phyloP scores from a whole-genome alignment of 805 yeast species.

The Wickerhamiella galacta region DNA sequence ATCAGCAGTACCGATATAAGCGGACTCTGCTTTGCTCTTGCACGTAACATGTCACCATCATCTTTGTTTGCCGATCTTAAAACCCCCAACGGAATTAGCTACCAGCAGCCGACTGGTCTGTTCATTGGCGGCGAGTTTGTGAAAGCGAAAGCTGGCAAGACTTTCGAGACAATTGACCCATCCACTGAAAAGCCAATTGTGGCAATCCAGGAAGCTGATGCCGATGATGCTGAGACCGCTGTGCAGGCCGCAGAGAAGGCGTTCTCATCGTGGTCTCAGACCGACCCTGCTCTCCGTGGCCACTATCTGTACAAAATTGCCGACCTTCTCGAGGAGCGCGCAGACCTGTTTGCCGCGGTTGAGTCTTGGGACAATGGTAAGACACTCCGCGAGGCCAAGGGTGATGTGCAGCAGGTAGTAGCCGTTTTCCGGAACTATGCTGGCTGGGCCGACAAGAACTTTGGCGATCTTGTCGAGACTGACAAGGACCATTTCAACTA shows the following conservation, averaged over 20 bases:
- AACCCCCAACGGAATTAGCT: constrained; percentile 33
- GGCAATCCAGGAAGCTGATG: constrained; percentile 56
- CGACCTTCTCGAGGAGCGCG: constrained; percentile 53
- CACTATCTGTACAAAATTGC: constrained; percentile 53
- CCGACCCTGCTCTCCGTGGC: constrained; percentile 55
- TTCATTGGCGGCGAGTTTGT: constrained; percentile 54
- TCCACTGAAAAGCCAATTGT: constrained; percentile 58
- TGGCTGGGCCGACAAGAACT: constrained; percentile 80
- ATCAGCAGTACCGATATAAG: no score
- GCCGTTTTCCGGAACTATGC: constrained; percentile 68
- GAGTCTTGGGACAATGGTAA: constrained; percentile 88
- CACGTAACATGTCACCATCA: no score
- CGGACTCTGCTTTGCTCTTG: no score
- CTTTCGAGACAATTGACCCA: constrained; percentile 49
- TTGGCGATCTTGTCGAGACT: constrained; percentile 61
- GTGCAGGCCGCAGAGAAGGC: constrained; percentile 75
- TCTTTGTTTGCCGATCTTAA: constrained; percentile 9
- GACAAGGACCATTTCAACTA: constrained; percentile 58
- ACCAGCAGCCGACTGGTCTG: constrained; percentile 68
- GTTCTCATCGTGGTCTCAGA: constrained; percentile 54
- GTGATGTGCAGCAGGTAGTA: constrained; percentile 57
- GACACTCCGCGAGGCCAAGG: constrained; percentile 46
- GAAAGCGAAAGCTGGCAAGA: constrained; percentile 38
- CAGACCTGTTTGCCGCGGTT: constrained; percentile 57
- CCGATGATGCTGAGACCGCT: constrained; percentile 68